phyloP scores from a whole-genome alignment of 192 early-diverging fungal species.

The Lobosporangium transversale region DNA sequence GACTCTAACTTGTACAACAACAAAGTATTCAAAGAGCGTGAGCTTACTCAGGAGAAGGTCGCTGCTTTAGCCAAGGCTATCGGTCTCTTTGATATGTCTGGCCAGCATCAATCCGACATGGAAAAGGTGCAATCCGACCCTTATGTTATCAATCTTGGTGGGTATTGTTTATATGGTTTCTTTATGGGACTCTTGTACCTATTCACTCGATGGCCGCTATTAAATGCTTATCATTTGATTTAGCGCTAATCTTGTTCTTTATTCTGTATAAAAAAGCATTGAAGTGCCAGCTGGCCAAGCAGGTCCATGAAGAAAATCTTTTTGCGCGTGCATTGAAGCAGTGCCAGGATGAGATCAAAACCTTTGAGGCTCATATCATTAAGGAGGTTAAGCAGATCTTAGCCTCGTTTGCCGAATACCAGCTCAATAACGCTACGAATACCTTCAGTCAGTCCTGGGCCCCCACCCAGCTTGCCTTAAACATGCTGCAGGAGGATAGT shows the following conservation, averaged over 20 bases:
- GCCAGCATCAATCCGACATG: conserved; percentile 39
- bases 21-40: conserved; percentile 55
- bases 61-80: conserved; percentile 46
- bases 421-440: conserved; percentile 16
- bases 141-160: conserved; percentile 34
- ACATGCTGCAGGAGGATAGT: conserved; percentile 46
- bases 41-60: conserved; percentile 53
- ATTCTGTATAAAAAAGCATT: conserved; percentile 1
- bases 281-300: conserved; percentile 39
- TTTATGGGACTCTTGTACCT: neutral
- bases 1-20: conserved; percentile 45
- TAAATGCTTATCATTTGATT: neutral
- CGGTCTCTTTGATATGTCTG: conserved; percentile 40
- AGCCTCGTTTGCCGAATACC: conserved; percentile 29
- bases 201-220: no score
- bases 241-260: neutral
- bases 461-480: conserved; percentile 36
- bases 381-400: conserved; percentile 45
- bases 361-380: conserved; percentile 39
- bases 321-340: conserved; percentile 49
- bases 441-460: conserved; percentile 35
- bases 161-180: neutral
- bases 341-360: conserved; percentile 40
- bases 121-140: conserved; percentile 40
- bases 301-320: conserved; percentile 40